A percentile compares a stretch with the other conserved stretches of the same genome.
Evolutionary conservation across 768 basidiomycete species (phyloP).

Genomic region (Scleroderma bovista): DNA sequence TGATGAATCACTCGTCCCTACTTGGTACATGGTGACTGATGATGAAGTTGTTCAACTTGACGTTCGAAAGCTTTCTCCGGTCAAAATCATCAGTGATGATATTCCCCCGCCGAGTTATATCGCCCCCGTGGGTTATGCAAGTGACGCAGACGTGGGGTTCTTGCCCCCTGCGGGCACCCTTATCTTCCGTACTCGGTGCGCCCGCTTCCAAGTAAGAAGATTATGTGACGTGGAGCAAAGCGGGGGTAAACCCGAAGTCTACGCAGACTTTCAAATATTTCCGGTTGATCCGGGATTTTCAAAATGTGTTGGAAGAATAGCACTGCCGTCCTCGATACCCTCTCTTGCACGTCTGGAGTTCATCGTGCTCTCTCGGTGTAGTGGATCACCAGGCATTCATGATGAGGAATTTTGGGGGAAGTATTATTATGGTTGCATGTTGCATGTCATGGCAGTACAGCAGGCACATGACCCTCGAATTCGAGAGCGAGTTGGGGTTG

Average conservation of each 20-base stretch:
- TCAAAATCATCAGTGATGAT: too few relatives aligned
- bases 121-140: background rate
- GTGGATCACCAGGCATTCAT: conserved; percentile 1
- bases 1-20: too few relatives aligned
- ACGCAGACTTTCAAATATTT: background rate
- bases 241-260: background rate
- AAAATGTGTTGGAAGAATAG: conserved; percentile 8
- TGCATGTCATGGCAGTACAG: conserved; percentile 20
- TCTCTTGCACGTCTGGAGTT: conserved; percentile 8
- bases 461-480: conserved; percentile 4
- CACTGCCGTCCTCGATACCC: conserved; percentile 11
- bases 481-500: conserved; percentile 14
- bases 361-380: conserved; percentile 15
- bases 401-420: conserved; percentile 10
- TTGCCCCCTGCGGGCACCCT: conserved; percentile 12
- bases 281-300: background rate
- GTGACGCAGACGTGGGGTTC: background rate
- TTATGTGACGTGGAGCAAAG: background rate
- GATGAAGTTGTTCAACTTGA: conserved; percentile 2
- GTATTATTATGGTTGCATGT: too few relatives aligned
- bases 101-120: conserved; percentile 2
- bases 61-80: background rate
- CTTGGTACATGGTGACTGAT: background rate
- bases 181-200: conserved; percentile 15
- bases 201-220: conserved; percentile 4